Conservation (phyloP, 768 basidiomycete genomes). For the Mrakia hoshinonis region DNA sequence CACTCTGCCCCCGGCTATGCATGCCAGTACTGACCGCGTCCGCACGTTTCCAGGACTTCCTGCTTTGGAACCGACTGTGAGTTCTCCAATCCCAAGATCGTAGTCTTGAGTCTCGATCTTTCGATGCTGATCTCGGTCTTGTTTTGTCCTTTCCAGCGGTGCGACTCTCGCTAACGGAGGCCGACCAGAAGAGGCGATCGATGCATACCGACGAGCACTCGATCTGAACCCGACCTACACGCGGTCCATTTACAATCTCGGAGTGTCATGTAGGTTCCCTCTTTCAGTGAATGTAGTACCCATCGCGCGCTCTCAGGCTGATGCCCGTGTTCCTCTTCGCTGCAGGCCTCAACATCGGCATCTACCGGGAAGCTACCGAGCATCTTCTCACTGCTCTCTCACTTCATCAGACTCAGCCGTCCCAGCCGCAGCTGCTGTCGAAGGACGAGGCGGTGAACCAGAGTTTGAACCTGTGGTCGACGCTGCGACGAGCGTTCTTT, state of each 20-base stretch:
- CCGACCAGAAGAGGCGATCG: conserved; percentile 79
- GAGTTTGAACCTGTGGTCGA: conserved; percentile 81
- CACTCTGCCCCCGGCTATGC: neutral
- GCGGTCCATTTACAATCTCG: conserved; percentile 93
- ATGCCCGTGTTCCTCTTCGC: neutral
- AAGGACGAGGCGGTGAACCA: conserved; percentile 49
- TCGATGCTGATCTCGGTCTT: neutral
- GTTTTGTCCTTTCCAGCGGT: conserved; percentile 43
- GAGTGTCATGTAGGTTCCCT: conserved; percentile 74
- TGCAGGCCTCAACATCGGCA: conserved; percentile 87
- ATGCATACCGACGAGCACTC: conserved; percentile 73
- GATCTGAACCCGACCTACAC: conserved; percentile 89
- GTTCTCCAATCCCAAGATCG: too few relatives aligned
- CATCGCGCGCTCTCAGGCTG: neutral
- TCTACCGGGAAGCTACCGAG: conserved; percentile 88
- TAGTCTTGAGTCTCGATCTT: neutral
- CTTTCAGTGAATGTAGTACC: neutral
- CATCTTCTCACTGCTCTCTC: conserved; percentile 80
- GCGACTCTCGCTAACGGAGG: conserved; percentile 90
- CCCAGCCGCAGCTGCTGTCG: conserved; percentile 9
- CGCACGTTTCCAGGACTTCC: conserved; percentile 57
- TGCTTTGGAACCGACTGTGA: conserved; percentile 86
- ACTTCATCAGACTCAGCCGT: conserved; percentile 47
- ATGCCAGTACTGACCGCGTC: neutral
- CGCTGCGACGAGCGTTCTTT: conserved; percentile 68